Evolutionary conservation across 192 early-diverging fungal genomes (phyloP), one percentile per base, ranked within the genome.

Genomic region (Podila horticola): DNA sequence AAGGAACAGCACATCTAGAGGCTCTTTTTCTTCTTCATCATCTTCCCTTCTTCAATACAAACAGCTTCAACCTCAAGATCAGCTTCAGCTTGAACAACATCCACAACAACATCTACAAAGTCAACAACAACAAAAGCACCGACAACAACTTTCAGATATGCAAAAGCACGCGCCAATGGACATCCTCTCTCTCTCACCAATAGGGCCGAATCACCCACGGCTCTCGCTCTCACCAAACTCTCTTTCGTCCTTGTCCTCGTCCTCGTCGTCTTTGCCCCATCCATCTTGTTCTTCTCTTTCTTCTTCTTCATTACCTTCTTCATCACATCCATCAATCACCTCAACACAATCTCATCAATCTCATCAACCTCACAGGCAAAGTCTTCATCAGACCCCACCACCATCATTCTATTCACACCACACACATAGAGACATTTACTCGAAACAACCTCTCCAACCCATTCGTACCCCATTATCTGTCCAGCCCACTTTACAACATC

Each of bases 51-150:
- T 2, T 45, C 3, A 51, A 19, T 41, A 13, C 28, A 17, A 48
- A 28, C 49, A 29, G 11, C 48, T 0, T n/a, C 38, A n/a, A 49
- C 49, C 17, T 22, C 49, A 38, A 24, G 22, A 36, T 30, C 64
- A 24, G 26, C 22, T 24, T 30, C 64, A 24, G 26, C 22, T 24
- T 48, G 4, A 66, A 22, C 22, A 26, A 4, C 50, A 15, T 28
- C 52, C 55, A 30, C 29, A 34, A 7, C 50, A 34, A 15, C 45
- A 26, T 8, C 61, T 38, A 64, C 62, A 33, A 58, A 1, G 4
- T 15, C 61, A 65, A 26, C 63, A 52, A 55, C 49, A 52, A 55
- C 11, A 49, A 33, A 38, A 45, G 29, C 69, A 52, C 2, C 24
- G 20, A n/a, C 64, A 65, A 49, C 41, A 65, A 15, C n/a, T 31